Conservation (phyloP, 2,329 filamentous ascomycete genomes). For the Cyanodermella asteris region DNA sequence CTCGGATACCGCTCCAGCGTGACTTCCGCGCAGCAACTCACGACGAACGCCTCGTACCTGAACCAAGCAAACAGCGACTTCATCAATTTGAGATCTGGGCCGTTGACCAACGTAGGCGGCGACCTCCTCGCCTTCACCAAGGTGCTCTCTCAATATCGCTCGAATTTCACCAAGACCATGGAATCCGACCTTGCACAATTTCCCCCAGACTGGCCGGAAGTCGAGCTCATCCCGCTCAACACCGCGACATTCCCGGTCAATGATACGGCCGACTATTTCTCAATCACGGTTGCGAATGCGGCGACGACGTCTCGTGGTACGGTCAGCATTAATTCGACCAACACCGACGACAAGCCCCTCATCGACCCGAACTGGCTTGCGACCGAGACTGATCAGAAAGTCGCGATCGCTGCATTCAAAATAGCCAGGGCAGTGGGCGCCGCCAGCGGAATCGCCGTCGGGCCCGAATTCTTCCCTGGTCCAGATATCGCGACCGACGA, state of each 20-base stretch:
- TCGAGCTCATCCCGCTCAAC: conserved; percentile 2
- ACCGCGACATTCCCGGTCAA: not conserved
- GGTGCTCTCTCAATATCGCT: conserved; percentile 9
- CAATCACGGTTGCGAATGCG: conserved; percentile 12
- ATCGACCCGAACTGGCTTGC: conserved; percentile 4
- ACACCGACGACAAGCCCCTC: conserved; percentile 11
- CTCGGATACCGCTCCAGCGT: conserved; percentile 12
- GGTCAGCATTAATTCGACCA: conserved; percentile 17
- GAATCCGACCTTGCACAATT: conserved; percentile 3
- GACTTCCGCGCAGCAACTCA: conserved; percentile 5
- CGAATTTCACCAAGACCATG: conserved; percentile 1
- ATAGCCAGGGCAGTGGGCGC: conserved; percentile 1
- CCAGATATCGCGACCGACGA: conserved; percentile 2
- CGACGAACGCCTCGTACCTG: conserved; percentile 1
- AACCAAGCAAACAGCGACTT: not conserved
- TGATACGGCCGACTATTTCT: conserved; percentile 15
- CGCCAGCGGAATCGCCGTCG: conserved; percentile 6
- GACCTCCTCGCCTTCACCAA: conserved; percentile 13
- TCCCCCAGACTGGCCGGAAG: conserved; percentile 5
- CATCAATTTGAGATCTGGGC: conserved; percentile 7
- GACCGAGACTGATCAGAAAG: conserved; percentile 1
- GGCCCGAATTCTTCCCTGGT: conserved; percentile 1
- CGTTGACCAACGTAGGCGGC: conserved; percentile 9
- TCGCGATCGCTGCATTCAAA: conserved; percentile 4
- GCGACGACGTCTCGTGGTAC: conserved; percentile 23